Base-by-base conservation (phyloP, 352 stramenopile species). In the Achlya hypogyna region DNA sequence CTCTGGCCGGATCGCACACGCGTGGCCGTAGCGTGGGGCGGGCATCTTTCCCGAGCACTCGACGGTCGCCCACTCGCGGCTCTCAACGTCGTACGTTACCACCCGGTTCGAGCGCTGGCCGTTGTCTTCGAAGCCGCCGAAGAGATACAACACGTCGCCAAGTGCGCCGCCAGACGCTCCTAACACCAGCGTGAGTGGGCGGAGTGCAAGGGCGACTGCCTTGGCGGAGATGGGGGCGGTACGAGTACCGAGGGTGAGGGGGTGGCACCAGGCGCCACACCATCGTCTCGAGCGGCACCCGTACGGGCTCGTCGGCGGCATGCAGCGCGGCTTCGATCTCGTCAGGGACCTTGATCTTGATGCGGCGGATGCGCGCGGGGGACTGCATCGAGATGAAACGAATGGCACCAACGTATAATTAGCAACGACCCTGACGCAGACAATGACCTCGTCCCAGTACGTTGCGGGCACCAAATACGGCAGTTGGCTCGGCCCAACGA, bases 91-190 rank as follows among this genome's bases (percentile, higher is more conserved):
- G 35, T 64, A 64, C 54, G 35, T 4, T 4, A 64, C 38, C 20
- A 64, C 22, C n/a, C 27, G 14, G 32, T 52, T 64, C n/a, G 54
- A 64, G 8, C 54, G 54, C 23, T 64, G 35, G 54, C 54, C 54
- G 40, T 34, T 64, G 54, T 64, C 54, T 64, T 64, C 54, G 35
- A 64, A 64, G 14, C 54, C 54, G 5, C 54, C 54, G 35, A 64
- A 64, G 54, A 64, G 54, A 23, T 52, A 64, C 12, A 64, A n/a
- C 20, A 32, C 29, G 35, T 38, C 54, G 27, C 38, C 54, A 9
- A 52, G 28, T 4, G 35, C 22, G 10, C 54, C 54, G 18, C 54
- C 54, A 14, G 54, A 25, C 5, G 20, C 23, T 9, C 54, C 54
- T 64, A 32, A 14, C 16, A 16, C 25, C 5, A 38, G 22, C 14